Evolutionary conservation across 371 early-diverging fungal genomes (phyloP).

Genomic region (Lichtheimia hyalospora): DNA sequence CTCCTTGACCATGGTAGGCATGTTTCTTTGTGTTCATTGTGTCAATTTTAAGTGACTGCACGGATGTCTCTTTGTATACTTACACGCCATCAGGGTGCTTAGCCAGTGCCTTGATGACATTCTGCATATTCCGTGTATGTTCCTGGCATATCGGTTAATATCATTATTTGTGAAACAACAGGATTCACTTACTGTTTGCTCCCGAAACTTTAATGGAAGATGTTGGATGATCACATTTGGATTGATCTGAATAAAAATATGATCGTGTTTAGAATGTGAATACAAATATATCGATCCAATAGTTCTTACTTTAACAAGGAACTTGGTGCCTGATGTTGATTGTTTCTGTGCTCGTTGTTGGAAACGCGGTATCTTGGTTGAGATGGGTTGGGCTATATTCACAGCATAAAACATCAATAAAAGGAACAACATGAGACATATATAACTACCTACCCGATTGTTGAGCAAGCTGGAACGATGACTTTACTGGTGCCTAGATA

Average conservation of each 20-base stretch:
- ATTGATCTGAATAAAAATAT: slow-evolving; percentile 27
- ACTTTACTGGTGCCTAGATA: slow-evolving; percentile 4
- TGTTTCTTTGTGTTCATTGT: slow-evolving; percentile 10
- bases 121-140: slow-evolving; percentile 26
- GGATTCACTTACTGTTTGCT: slow-evolving; percentile 20
- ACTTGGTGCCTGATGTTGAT: not conserved
- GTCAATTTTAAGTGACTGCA: too few relatives aligned
- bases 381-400: not conserved
- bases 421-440: not conserved
- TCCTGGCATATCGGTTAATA: slow-evolving; percentile 10
- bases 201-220: slow-evolving; percentile 33
- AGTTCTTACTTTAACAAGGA: not conserved
- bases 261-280: not conserved
- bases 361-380: not conserved
- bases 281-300: not conserved
- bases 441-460: not conserved
- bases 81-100: slow-evolving; percentile 30
- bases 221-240: slow-evolving; percentile 26
- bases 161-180: not conserved
- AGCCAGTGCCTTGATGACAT: slow-evolving; percentile 20
- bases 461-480: not conserved
- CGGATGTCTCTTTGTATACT: slow-evolving; percentile 3
- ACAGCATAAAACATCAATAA: not conserved
- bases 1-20: slow-evolving; percentile 16
- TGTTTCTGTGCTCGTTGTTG: not conserved